Evolutionary conservation across 805 yeast genomes (phyloP).

Genomic region (Wickerhamomyces tratensis): DNA sequence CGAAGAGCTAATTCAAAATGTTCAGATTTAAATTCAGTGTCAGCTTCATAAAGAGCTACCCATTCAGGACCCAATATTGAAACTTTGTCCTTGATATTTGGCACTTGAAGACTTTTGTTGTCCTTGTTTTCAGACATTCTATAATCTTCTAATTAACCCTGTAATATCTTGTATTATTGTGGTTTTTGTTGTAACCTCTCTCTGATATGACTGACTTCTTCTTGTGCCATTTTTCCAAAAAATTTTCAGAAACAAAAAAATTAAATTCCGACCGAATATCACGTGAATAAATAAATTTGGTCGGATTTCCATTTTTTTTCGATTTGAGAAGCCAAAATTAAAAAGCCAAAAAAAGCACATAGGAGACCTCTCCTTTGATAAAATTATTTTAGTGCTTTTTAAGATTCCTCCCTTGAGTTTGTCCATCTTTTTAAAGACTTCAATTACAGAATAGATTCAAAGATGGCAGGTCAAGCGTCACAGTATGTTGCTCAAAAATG

Average conservation of each 20-base stretch:
- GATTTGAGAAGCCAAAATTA: no score
- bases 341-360: background rate
- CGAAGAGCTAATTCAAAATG: constrained; percentile 74
- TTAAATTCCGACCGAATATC: background rate
- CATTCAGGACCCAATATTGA: constrained; percentile 51
- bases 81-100: constrained; percentile 26
- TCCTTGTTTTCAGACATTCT: background rate
- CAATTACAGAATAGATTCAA: background rate
- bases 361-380: background rate
- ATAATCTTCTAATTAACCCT: no score
- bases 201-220: no score
- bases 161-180: no score
- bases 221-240: no score
- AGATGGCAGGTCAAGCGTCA: constrained; percentile 16
- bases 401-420: no score
- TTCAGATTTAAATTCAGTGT: constrained; percentile 36
- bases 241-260: no score
- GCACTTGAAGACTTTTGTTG: constrained; percentile 19
- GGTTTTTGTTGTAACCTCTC: no score
- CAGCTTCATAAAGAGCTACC: constrained; percentile 46
- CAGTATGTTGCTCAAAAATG: constrained; percentile 10
- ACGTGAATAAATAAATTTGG: background rate
- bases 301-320: no score
- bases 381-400: no score
- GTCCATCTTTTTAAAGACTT: no score